Conservation (phyloP, 164 flowering plant species). For the Pachysandra terminalis region DNA sequence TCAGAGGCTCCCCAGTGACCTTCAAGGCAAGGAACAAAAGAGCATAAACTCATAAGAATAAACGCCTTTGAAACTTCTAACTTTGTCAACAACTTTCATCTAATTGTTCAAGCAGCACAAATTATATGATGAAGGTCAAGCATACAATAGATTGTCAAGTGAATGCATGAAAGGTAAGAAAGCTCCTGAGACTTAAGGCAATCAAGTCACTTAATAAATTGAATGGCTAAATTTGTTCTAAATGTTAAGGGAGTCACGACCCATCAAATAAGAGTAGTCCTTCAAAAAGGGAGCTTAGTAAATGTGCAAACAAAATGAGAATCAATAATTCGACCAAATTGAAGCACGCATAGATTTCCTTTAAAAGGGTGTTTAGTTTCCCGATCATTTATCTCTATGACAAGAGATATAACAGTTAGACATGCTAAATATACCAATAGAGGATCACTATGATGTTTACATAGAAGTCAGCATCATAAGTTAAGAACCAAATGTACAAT, state of each 20-base stretch:
- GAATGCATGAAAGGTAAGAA: neutral
- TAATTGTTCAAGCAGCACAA: neutral
- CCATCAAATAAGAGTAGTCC: no score
- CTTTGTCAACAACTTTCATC: neutral
- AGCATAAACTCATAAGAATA: neutral
- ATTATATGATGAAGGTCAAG: neutral
- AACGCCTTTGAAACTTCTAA: neutral
- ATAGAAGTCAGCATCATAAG: neutral
- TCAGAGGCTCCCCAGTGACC: conserved; percentile 93
- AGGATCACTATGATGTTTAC: neutral
- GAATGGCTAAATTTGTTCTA: no score
- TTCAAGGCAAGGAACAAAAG: conserved; percentile 20
- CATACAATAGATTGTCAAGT: neutral
- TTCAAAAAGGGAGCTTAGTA: no score
- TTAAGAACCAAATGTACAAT: neutral
- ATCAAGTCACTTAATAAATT: no score
- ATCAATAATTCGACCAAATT: no score
- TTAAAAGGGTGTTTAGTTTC: no score
- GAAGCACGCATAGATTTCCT: no score
- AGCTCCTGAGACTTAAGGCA: neutral
- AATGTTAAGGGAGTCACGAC: no score
- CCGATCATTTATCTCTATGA: no score
- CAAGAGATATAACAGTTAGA: neutral
- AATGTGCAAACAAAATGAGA: no score
- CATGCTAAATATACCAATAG: neutral